Percentiles rank a stretch among this genome's conserved stretches.
phyloP scores from a whole-genome alignment of 805 yeast genomes.

The Metschnikowia cerradonensis region DNA sequence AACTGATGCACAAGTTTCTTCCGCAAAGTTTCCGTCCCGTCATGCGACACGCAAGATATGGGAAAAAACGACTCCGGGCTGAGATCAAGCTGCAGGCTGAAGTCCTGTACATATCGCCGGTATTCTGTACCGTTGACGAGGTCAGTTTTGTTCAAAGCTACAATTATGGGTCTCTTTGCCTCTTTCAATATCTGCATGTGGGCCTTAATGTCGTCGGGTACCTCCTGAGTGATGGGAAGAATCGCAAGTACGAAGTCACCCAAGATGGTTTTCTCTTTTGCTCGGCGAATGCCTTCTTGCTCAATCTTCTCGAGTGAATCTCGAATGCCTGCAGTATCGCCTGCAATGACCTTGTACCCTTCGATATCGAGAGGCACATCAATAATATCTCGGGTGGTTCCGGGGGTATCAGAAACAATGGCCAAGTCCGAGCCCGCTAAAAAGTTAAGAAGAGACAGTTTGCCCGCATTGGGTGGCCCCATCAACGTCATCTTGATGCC shows the following conservation, averaged over 20 bases:
- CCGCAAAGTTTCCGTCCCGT: slow-evolving; percentile 53
- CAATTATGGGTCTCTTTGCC: slow-evolving; percentile 31
- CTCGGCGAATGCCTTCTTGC: slow-evolving; percentile 75
- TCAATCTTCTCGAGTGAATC: slow-evolving; percentile 49
- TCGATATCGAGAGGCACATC: slow-evolving; percentile 76
- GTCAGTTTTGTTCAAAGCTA: slow-evolving; percentile 62
- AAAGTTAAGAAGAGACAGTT: slow-evolving; percentile 78
- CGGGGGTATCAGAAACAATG: slow-evolving; percentile 86
- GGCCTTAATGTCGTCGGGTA: slow-evolving; percentile 35
- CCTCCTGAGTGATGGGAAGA: slow-evolving; percentile 36
- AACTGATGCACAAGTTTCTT: slow-evolving; percentile 42
- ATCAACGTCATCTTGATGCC: slow-evolving; percentile 73
- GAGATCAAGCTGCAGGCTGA: slow-evolving; percentile 14
- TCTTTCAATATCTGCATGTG: slow-evolving; percentile 34
- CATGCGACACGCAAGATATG: slow-evolving; percentile 58
- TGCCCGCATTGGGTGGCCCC: slow-evolving; percentile 97
- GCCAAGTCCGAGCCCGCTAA: slow-evolving; percentile 79
- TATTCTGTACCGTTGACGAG: slow-evolving; percentile 25
- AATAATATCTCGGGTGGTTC: slow-evolving; percentile 88
- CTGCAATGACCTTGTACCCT: slow-evolving; percentile 79
- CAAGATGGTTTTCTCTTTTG: slow-evolving; percentile 52
- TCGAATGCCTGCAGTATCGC: slow-evolving; percentile 93
- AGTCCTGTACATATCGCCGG: not conserved
- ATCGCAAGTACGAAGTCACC: slow-evolving; percentile 73
- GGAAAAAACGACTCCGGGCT: slow-evolving; percentile 17